phyloP scores from a whole-genome alignment of 2,329 filamentous ascomycete genomes.

The Nigrospora osmanthi region DNA sequence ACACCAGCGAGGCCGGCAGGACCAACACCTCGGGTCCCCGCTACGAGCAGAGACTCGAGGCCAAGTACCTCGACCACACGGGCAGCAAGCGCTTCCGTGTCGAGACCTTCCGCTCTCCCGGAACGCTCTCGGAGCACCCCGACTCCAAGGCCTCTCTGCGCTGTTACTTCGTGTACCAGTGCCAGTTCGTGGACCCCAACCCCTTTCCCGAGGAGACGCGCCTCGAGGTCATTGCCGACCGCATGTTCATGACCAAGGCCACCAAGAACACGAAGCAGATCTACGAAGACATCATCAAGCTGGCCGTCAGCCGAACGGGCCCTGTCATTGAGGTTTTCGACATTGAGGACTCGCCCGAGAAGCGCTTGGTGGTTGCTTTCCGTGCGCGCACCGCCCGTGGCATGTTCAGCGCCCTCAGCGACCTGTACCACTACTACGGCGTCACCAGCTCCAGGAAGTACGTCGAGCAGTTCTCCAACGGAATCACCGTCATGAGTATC shows the following conservation, averaged over 20 bases:
- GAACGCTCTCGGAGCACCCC: conserved; percentile 59
- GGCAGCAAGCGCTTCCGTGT: conserved; percentile 77
- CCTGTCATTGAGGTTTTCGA: conserved; percentile 98
- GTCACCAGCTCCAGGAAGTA: conserved; percentile 96
- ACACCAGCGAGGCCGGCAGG: conserved; percentile 86
- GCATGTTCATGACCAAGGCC: conserved; percentile 90
- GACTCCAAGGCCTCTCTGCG: conserved; percentile 75
- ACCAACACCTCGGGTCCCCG: conserved; percentile 71
- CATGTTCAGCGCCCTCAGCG: conserved; percentile 89
- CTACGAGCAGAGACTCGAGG: conserved; percentile 89
- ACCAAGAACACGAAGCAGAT: conserved; percentile 93
- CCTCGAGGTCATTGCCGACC: conserved; percentile 86
- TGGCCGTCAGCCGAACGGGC: conserved; percentile 76
- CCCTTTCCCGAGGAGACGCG: conserved; percentile 74
- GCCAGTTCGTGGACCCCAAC: conserved; percentile 73
- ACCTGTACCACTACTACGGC: conserved; percentile 98
- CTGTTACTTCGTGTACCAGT: conserved; percentile 99
- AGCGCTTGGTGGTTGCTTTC: conserved; percentile 90
- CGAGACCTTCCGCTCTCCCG: conserved; percentile 92
- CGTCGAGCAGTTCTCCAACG: conserved; percentile 97
- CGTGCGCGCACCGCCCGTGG: conserved; percentile 86
- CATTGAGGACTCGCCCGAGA: conserved; percentile 84
- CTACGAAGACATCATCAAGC: conserved; percentile 87
- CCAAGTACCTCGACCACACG: conserved; percentile 86
- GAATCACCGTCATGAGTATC: conserved; percentile 92